These are phyloP conservation scores for Scheffersomyces parashehatae DNA, from an alignment of 1,139 yeast genomes.

Conservation along the genomic window DNA sequence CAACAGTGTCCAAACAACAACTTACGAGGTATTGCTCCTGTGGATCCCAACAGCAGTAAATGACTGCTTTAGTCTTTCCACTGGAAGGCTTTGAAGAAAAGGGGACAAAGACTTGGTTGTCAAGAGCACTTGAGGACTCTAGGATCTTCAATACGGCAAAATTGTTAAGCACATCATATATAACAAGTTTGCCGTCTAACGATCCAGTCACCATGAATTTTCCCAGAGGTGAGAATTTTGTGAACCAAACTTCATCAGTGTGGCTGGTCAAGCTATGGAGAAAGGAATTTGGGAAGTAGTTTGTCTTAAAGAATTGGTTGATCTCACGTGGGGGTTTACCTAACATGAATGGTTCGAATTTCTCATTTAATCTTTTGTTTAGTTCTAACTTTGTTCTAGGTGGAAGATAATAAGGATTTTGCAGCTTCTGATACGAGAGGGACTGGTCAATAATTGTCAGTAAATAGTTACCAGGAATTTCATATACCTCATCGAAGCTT, in stretches of 20 bases:
- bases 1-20: constrained; percentile 66
- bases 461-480: constrained; percentile 21
- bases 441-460: constrained; percentile 31
- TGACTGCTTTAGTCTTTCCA: constrained; percentile 51
- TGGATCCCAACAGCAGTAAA: constrained; percentile 74
- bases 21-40: constrained; percentile 66
- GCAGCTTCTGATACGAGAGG: constrained; percentile 25
- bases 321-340: constrained; percentile 6
- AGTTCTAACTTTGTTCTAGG: constrained; percentile 19
- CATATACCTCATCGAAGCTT: constrained; percentile 9
- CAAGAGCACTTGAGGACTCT: constrained; percentile 32
- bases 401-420: constrained; percentile 37
- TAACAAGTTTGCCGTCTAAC: constrained; percentile 61
- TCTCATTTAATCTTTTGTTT: neutral
- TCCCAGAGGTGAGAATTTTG: constrained; percentile 79
- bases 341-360: constrained; percentile 5
- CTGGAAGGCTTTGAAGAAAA: constrained; percentile 23
- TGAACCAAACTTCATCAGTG: constrained; percentile 80
- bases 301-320: constrained; percentile 10
- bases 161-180: constrained; percentile 63
- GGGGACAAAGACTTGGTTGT: constrained; percentile 29
- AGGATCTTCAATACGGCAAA: constrained; percentile 46
- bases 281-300: constrained; percentile 48
- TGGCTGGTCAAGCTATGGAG: constrained; percentile 51
- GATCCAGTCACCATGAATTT: constrained; percentile 74